Evolutionary conservation across 2,329 filamentous ascomycete species (phyloP), one percentile per base, ranked within the genome.

Genomic region (Orbilia oligospora): DNA sequence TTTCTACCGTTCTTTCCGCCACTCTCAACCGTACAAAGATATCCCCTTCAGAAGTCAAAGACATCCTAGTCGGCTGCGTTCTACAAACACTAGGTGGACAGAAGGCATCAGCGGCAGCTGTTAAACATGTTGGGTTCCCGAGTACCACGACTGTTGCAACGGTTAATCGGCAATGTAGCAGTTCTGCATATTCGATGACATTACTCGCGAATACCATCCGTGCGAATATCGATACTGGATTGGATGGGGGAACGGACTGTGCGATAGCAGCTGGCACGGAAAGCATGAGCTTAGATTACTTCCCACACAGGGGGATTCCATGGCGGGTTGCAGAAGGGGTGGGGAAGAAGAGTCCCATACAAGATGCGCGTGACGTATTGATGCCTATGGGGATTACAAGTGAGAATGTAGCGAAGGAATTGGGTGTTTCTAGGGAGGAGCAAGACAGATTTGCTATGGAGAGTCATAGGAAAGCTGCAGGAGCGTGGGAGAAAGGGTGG

Each of bases 381-480:
- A 97, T 97, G 94, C 90, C 91, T 81, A 97, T 97, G 94, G 94
- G 94, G 0, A 85, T 95, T 75, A 97, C 94, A 12, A 91, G 90
- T 4, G 94, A 97, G 87, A 97, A 97, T 82, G 93, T 97, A 0
- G 93, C 94, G 0, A 86, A 87, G 81, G 86, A 94, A 56, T 97
- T 97, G 83, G 89, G 89, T 9, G 89, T 97, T 24, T 88, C 86
- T 3, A 86, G 94, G 24, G 87, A 86, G 1, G 93, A 97, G 80
- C 94, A 97, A 85, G 94, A 97, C 83, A 90, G 87, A 0, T 93
- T 97, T 81, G 93, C 94, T 0, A 91, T 90, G 2, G 86, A 89
- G 81, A 92, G 90, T 20, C 94, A 97, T 84, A 85, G 86, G 64
- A 90, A 92, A 76, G 95, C 95, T 0, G 88, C 91, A 0, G 86